phyloP scores from a whole-genome alignment of 768 basidiomycete genomes.

The Leccinum broughii region DNA sequence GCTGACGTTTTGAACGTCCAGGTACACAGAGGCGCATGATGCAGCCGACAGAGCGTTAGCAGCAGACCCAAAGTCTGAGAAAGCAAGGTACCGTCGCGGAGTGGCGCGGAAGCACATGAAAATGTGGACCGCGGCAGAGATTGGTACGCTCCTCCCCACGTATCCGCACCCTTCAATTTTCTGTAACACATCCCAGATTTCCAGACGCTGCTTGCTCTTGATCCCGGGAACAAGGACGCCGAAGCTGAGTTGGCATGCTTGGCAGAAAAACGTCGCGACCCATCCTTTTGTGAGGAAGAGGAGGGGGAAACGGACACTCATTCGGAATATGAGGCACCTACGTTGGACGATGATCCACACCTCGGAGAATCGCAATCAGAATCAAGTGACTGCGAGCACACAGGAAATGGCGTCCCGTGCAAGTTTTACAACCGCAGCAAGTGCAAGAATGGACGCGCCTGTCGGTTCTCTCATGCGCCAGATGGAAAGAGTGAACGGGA shows the following conservation, averaged over 20 bases:
- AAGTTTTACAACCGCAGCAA: slow-evolving; percentile 57
- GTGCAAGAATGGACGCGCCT: slow-evolving; percentile 43
- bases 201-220: slow-evolving; percentile 22
- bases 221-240: slow-evolving; percentile 26
- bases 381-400: slow-evolving; percentile 54
- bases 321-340: slow-evolving; percentile 20
- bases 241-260: slow-evolving; percentile 19
- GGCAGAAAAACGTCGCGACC: not conserved
- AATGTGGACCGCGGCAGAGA: slow-evolving; percentile 18
- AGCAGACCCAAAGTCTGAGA: slow-evolving; percentile 32
- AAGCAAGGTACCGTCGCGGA: slow-evolving; percentile 38
- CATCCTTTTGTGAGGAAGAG: not conserved
- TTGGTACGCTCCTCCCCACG: slow-evolving; percentile 20
- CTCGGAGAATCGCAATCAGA: slow-evolving; percentile 48
- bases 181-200: slow-evolving; percentile 28
- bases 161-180: not conserved
- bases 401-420: slow-evolving; percentile 53
- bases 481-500: slow-evolving; percentile 57
- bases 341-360: slow-evolving; percentile 28
- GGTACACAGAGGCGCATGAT: slow-evolving; percentile 31
- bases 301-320: not conserved
- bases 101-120: slow-evolving; percentile 34
- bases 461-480: slow-evolving; percentile 53
- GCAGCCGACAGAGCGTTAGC: slow-evolving; percentile 30
- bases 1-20: slow-evolving; percentile 3